Percentiles rank a stretch among this genome's conserved stretches.
phyloP scores from a whole-genome alignment of 1,284 basidiomycete species.

The Apiotrichum laibachii region DNA sequence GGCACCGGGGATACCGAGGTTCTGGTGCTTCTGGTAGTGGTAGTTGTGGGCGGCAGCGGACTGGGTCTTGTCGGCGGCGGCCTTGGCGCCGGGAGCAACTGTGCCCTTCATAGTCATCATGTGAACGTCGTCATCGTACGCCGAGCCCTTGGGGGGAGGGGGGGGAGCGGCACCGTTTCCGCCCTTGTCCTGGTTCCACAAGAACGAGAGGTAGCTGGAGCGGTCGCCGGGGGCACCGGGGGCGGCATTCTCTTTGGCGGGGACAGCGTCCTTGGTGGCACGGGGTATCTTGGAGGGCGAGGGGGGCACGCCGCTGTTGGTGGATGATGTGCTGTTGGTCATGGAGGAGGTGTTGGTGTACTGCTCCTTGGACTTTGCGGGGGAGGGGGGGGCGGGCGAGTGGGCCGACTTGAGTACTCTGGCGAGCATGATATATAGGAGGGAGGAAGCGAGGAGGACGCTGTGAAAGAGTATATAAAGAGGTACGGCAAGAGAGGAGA shows the following conservation, averaged over 20 bases:
- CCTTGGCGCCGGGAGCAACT: conserved; percentile 52
- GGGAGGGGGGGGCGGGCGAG: conserved; percentile 15
- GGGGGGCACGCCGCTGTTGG: not conserved
- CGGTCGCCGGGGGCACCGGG: conserved; percentile 24
- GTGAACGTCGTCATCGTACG: conserved; percentile 45
- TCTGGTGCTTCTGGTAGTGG: conserved; percentile 24
- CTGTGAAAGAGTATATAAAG: not conserved
- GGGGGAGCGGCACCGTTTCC: conserved; percentile 23
- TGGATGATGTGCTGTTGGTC: not conserved
- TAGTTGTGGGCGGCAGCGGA: conserved; percentile 9
- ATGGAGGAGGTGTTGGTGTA: conserved; percentile 16
- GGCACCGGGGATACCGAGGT: conserved; percentile 9
- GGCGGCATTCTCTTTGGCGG: conserved; percentile 34
- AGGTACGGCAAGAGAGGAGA: not conserved
- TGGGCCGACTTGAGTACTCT: conserved; percentile 16
- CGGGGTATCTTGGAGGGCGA: conserved; percentile 8
- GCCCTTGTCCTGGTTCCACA: conserved; percentile 34
- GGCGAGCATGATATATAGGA: conserved; percentile 13
- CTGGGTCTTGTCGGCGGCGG: conserved; percentile 55
- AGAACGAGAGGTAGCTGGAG: conserved; percentile 47
- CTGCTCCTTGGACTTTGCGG: conserved; percentile 24
- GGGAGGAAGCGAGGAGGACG: not conserved
- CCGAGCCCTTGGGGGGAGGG: conserved; percentile 17
- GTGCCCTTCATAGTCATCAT: conserved; percentile 51
- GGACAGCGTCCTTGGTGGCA: not conserved